Percentiles rank a stretch among this genome's conserved stretches.
Conservation (phyloP, 192 early-diverging fungal species). For the Entrophospora sp. region DNA sequence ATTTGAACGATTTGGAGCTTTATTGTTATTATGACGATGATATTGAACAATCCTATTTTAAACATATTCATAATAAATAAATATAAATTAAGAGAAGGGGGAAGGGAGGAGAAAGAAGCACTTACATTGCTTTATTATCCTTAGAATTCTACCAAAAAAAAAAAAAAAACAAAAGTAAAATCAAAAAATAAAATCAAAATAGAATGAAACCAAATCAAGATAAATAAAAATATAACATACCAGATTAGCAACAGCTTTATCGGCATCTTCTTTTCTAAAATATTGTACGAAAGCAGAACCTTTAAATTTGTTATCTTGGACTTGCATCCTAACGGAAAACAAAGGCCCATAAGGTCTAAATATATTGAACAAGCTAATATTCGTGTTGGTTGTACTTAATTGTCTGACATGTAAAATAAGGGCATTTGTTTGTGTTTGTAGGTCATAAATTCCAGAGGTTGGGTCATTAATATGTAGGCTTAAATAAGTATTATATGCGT, state of each 20-base stretch:
- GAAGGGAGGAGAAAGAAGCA: too few species aligned
- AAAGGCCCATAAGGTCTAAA: slow-evolving; percentile 39
- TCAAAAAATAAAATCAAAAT: background rate
- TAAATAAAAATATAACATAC: slow-evolving; percentile 18
- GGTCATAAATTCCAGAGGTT: slow-evolving; percentile 19
- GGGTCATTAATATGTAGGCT: slow-evolving; percentile 23
- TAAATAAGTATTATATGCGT: slow-evolving; percentile 17
- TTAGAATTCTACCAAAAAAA: background rate
- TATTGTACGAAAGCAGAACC: slow-evolving; percentile 31
- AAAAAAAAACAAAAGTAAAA: slow-evolving; percentile 4
- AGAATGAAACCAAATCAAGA: background rate
- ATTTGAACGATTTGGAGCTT: too few species aligned
- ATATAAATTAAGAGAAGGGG: too few species aligned
- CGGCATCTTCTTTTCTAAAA: slow-evolving; percentile 23
- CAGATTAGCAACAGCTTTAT: slow-evolving; percentile 22
- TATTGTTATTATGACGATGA: too few species aligned
- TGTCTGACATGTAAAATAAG: slow-evolving; percentile 28
- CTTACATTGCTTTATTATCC: too few species aligned
- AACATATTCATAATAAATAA: too few species aligned
- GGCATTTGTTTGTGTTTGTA: slow-evolving; percentile 17
- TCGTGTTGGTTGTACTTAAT: slow-evolving; percentile 22
- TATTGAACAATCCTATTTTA: too few species aligned
- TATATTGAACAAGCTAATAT: slow-evolving; percentile 23
- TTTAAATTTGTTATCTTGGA: slow-evolving; percentile 18
- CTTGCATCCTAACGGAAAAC: slow-evolving; percentile 20